phyloP scores from a whole-genome alignment of 352 stramenopile genomes.

The Pythium volutum region DNA sequence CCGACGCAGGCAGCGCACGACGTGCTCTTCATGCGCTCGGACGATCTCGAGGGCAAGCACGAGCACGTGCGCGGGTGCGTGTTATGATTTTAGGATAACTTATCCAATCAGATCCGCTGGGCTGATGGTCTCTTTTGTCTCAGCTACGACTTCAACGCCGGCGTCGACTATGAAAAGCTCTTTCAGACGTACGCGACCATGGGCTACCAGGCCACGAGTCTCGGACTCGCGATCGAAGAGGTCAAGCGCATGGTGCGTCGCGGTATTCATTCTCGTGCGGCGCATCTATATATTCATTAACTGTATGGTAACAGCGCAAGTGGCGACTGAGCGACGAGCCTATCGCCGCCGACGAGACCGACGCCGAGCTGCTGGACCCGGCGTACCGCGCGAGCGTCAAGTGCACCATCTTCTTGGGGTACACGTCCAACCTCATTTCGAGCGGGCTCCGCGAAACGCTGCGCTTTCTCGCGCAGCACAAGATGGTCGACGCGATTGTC shows the following conservation, averaged over 20 bases:
- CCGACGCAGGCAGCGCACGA: constrained; percentile 55
- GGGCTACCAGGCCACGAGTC: constrained; percentile 96
- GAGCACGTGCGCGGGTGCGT: constrained; percentile 36
- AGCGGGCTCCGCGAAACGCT: constrained; percentile 98
- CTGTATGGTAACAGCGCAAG: constrained; percentile 42
- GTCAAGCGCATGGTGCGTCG: constrained; percentile 93
- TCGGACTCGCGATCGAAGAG: constrained; percentile 96
- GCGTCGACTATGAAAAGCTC: constrained; percentile 84
- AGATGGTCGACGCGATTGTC: constrained; percentile 98
- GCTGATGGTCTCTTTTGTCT: constrained; percentile 16
- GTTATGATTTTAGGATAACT: background rate
- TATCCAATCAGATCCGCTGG: background rate
- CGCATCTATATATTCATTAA: too few relatives aligned
- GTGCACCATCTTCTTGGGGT: constrained; percentile 99
- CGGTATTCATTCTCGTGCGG: too few relatives aligned
- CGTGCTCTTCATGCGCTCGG: constrained; percentile 71
- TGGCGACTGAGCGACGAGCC: constrained; percentile 96
- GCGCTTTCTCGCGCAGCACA: constrained; percentile 97
- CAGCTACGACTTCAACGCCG: constrained; percentile 90
- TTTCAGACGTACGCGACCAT: constrained; percentile 82
- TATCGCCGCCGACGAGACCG: constrained; percentile 90
- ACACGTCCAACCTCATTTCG: constrained; percentile 99
- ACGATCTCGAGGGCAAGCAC: constrained; percentile 72
- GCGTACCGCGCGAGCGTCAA: constrained; percentile 83
- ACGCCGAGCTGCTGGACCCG: constrained; percentile 85